Conservation (phyloP, 805 yeast species). For the Yamadazyma nakazawae region DNA sequence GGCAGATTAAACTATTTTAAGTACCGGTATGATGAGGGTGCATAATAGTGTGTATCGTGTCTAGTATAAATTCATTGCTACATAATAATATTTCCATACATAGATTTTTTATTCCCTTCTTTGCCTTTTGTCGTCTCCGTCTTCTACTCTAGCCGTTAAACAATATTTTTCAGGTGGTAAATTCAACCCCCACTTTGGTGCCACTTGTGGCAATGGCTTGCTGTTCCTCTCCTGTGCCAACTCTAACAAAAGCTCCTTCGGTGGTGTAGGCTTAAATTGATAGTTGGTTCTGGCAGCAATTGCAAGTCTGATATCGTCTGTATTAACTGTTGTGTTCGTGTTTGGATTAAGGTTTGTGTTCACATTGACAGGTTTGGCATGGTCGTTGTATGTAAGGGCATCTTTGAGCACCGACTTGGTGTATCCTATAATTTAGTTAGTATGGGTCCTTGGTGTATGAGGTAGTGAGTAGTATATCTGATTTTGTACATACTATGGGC, state of each 20-base stretch:
- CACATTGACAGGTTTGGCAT: slow-evolving; percentile 47
- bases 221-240: slow-evolving; percentile 90
- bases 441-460: not conserved
- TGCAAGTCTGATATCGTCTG: slow-evolving; percentile 89
- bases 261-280: slow-evolving; percentile 92
- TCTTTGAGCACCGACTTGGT: slow-evolving; percentile 85
- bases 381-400: slow-evolving; percentile 86
- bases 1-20: too few relatives aligned
- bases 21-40: too few relatives aligned
- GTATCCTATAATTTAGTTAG: slow-evolving; percentile 38
- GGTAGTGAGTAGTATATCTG: not conserved
- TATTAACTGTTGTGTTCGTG: slow-evolving; percentile 56
- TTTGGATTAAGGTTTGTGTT: slow-evolving; percentile 27
- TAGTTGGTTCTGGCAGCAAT: slow-evolving; percentile 92
- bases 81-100: not conserved
- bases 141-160: slow-evolving; percentile 59
- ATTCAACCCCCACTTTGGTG: slow-evolving; percentile 87
- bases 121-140: slow-evolving; percentile 17
- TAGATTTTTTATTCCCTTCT: not conserved
- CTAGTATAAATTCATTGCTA: not conserved
- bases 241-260: slow-evolving; percentile 86
- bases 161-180: slow-evolving; percentile 98
- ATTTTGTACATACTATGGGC: slow-evolving; percentile 50
- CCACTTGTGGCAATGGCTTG: slow-evolving; percentile 84
- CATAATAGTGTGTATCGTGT: too few relatives aligned